Evolutionary conservation across 192 early-diverging fungal species (phyloP).

Genomic region (Pilobolus umbonatus): DNA sequence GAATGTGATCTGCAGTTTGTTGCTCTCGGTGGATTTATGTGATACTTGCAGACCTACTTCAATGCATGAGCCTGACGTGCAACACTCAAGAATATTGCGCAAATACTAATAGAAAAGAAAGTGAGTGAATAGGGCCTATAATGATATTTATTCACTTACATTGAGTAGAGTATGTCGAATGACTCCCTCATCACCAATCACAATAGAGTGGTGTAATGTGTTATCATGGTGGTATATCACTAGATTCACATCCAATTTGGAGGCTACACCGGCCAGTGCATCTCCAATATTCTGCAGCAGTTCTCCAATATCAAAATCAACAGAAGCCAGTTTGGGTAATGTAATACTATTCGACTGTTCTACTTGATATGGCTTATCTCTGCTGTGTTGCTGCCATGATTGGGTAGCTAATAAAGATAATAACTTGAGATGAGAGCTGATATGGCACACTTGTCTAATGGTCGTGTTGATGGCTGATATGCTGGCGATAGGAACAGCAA

Average conservation of each 20-base stretch:
- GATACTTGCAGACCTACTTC: constrained; percentile 46
- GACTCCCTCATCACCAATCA: constrained; percentile 49
- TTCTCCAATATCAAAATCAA: constrained; percentile 54
- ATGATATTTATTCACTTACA: constrained; percentile 31
- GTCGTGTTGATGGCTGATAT: constrained; percentile 50
- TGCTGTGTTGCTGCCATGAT: not conserved
- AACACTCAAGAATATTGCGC: constrained; percentile 43
- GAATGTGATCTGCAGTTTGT: constrained; percentile 12
- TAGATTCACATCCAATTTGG: constrained; percentile 46
- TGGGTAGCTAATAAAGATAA: constrained; percentile 31
- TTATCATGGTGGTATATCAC: constrained; percentile 53
- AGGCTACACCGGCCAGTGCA: constrained; percentile 50
- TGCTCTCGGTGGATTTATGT: not conserved
- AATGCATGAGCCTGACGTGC: constrained; percentile 42
- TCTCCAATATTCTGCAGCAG: constrained; percentile 53
- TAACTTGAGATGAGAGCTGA: constrained; percentile 40
- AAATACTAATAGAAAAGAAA: constrained; percentile 36
- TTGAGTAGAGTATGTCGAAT: constrained; percentile 49
- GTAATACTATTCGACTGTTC: constrained; percentile 18
- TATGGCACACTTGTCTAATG: constrained; percentile 47
- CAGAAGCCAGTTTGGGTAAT: constrained; percentile 9
- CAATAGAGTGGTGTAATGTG: constrained; percentile 43
- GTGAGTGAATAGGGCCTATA: too few species aligned
- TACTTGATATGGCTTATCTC: too few species aligned
- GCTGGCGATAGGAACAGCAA: constrained; percentile 48